Evolutionary conservation across 1,284 basidiomycete species (phyloP).

Genomic region (Malassezia furfur): DNA sequence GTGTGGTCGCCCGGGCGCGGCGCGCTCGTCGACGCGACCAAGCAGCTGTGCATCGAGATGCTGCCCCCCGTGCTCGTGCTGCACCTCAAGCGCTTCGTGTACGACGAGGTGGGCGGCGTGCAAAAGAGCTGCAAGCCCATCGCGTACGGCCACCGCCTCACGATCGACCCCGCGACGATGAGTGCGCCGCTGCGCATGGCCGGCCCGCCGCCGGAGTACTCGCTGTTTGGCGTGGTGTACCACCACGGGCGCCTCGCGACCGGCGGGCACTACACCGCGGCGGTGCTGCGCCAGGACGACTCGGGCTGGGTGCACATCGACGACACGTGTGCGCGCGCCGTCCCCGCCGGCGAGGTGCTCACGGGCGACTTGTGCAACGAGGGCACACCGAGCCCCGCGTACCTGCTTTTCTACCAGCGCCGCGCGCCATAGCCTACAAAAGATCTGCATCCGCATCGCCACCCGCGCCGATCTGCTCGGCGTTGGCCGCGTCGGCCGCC

Average conservation of each 20-base stretch:
- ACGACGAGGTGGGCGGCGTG: constrained; percentile 71
- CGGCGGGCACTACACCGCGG: constrained; percentile 91
- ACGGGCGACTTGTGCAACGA: constrained; percentile 46
- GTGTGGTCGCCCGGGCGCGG: constrained; percentile 50
- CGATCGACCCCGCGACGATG: constrained; percentile 53
- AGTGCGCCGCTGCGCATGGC: constrained; percentile 24
- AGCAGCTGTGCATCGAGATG: constrained; percentile 75
- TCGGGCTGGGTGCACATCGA: constrained; percentile 77
- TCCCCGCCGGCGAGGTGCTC: constrained; percentile 69
- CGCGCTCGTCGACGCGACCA: constrained; percentile 65
- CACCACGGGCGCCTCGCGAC: constrained; percentile 84
- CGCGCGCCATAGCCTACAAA: constrained; percentile 17
- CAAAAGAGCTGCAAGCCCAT: constrained; percentile 79
- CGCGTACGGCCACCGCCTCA: constrained; percentile 66
- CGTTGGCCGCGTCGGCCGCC: constrained; percentile 46
- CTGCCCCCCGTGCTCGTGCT: constrained; percentile 78
- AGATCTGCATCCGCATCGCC: constrained; percentile 45
- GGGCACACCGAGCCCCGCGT: constrained; percentile 33
- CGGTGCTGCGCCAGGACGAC: constrained; percentile 72
- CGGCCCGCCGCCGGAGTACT: constrained; percentile 58
- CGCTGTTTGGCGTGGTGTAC: constrained; percentile 82
- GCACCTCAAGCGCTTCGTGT: constrained; percentile 86
- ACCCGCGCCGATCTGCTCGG: constrained; percentile 24
- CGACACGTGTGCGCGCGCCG: constrained; percentile 61
- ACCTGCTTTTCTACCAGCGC: constrained; percentile 15